Conservation (phyloP, 345 rosid genomes). For the Heritiera littoralis region DNA sequence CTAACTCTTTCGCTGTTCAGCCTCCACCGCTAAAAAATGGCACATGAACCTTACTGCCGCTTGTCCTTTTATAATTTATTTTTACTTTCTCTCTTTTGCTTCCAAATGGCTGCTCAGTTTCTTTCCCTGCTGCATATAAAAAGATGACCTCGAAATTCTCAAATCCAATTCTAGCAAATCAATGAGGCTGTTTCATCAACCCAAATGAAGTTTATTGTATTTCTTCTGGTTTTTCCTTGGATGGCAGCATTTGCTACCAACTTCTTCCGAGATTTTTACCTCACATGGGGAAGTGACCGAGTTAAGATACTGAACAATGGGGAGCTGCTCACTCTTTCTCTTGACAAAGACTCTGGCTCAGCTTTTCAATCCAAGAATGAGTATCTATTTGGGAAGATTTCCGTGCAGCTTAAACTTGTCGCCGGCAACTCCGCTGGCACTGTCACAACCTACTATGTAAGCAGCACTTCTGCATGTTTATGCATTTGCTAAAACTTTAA, state of each 20-base stretch:
- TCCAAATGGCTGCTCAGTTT: background rate
- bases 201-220: background rate
- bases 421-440: constrained; percentile 67
- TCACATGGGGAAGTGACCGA: constrained; percentile 68
- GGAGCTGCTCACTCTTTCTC: constrained; percentile 57
- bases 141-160: background rate
- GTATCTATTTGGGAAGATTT: constrained; percentile 55
- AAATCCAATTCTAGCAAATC: background rate
- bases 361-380: constrained; percentile 61
- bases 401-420: constrained; percentile 61
- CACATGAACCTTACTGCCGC: constrained; percentile 7
- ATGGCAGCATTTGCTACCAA: constrained; percentile 35
- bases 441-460: constrained; percentile 55
- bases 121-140: background rate
- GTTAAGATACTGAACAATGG: constrained; percentile 57
- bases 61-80: background rate
- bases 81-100: background rate
- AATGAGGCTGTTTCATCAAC: background rate
- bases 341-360: constrained; percentile 59
- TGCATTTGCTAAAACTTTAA: background rate
- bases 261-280: constrained; percentile 45
- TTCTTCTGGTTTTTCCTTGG: constrained; percentile 1
- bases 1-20: background rate
- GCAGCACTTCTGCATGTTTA: background rate
- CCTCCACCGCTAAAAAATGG: background rate